A percentile compares a stretch with the other conserved stretches of the same genome.
These are phyloP conservation scores for Xylaria intraflava DNA, from an alignment of 495 filamentous ascomycete species.

Conservation along the genomic window DNA sequence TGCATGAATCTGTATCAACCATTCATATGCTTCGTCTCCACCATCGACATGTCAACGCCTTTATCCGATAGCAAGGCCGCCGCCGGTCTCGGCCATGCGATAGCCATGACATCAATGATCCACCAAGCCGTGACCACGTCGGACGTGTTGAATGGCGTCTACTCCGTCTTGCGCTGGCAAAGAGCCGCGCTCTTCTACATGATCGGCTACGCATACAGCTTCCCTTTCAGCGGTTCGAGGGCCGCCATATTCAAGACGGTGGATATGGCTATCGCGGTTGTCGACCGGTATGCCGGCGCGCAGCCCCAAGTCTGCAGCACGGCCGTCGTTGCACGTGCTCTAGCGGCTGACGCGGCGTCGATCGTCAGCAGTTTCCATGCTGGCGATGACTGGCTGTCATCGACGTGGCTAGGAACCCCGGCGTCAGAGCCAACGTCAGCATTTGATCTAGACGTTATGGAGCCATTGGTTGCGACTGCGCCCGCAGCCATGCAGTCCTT, in stretches of 20 bases:
- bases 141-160: constrained; percentile 41
- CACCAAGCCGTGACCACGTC: constrained; percentile 43
- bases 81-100: background rate
- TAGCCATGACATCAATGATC: constrained; percentile 43
- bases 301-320: too few relatives aligned
- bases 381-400: too few relatives aligned
- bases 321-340: too few relatives aligned
- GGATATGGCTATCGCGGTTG: constrained; percentile 17
- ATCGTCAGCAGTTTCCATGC: too few relatives aligned
- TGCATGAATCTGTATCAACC: constrained; percentile 41
- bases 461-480: too few relatives aligned
- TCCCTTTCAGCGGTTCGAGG: constrained; percentile 18
- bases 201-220: constrained; percentile 43
- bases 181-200: constrained; percentile 48
- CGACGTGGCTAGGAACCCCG: too few relatives aligned
- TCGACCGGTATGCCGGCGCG: too few relatives aligned
- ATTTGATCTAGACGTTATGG: too few relatives aligned
- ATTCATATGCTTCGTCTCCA: constrained; percentile 39
- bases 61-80: constrained; percentile 37
- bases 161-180: constrained; percentile 46
- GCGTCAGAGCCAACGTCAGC: too few relatives aligned
- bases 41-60: too few relatives aligned
- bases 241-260: background rate
- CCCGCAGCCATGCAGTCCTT: too few relatives aligned
- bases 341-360: too few relatives aligned